Conservation (phyloP, 192 early-diverging fungal genomes). For the Radiomyces spectabilis region DNA sequence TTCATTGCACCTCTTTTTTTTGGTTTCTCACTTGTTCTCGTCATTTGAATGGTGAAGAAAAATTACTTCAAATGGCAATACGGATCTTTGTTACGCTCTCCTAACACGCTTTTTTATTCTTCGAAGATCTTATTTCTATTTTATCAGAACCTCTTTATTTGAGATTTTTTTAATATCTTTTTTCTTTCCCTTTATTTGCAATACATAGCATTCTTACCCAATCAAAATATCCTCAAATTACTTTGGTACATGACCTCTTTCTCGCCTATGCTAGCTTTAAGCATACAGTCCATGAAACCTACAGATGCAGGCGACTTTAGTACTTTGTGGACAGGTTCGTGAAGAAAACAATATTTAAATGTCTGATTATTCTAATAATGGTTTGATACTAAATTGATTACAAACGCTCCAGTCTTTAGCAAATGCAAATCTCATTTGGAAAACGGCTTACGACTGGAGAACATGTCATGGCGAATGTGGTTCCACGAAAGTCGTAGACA, state of each 20-base stretch:
- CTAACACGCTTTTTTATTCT: neutral
- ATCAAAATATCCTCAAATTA: neutral
- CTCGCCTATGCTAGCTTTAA: neutral
- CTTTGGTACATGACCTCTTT: neutral
- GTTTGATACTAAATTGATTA: too few species aligned
- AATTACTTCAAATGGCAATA: too few species aligned
- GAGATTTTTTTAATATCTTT: neutral
- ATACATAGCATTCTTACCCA: neutral
- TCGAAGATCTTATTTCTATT: neutral
- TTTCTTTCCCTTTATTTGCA: neutral
- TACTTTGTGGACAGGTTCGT: conserved; percentile 1
- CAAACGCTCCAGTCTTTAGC: conserved; percentile 20
- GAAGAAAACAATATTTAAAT: neutral
- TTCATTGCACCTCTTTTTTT: conserved; percentile 1
- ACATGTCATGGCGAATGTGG: conserved; percentile 29
- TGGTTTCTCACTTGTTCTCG: neutral
- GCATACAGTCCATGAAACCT: neutral
- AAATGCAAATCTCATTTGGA: conserved; percentile 24
- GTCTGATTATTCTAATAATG: neutral
- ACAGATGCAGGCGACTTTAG: neutral
- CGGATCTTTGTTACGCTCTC: too few species aligned
- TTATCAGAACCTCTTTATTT: neutral
- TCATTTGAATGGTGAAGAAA: neutral
- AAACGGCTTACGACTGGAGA: conserved; percentile 22
- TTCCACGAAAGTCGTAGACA: too few species aligned